Conservation (phyloP, 2,329 filamentous ascomycete genomes). For the Fusarium nurragi region DNA sequence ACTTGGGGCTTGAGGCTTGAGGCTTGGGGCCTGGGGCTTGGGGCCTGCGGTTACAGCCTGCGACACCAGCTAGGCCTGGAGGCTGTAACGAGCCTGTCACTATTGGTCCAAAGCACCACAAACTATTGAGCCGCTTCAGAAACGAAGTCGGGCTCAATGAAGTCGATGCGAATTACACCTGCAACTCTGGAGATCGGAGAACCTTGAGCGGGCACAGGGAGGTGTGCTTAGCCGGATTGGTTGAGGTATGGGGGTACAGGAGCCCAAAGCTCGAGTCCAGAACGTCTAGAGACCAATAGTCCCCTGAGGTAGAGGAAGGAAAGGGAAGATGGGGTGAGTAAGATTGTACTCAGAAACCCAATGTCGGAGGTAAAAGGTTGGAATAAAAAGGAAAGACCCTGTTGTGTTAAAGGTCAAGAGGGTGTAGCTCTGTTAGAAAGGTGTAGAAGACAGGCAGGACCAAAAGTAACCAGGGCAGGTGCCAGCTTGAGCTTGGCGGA, state of each 20-base stretch:
- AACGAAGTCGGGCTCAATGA: neutral
- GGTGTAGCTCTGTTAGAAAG: neutral
- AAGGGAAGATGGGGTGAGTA: neutral
- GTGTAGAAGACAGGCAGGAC: conserved; percentile 1
- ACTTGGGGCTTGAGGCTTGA: neutral
- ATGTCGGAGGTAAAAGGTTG: neutral
- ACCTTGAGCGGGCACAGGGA: neutral
- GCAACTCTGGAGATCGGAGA: neutral
- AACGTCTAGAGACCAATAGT: conserved; percentile 1
- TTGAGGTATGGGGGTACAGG: neutral
- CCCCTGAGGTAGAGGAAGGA: neutral
- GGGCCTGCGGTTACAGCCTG: neutral
- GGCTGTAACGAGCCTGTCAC: neutral
- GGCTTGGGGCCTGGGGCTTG: neutral
- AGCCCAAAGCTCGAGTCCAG: neutral
- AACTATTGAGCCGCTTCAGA: neutral
- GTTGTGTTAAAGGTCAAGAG: neutral
- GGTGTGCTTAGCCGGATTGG: conserved; percentile 6
- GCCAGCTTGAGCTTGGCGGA: conserved; percentile 19
- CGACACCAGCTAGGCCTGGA: neutral
- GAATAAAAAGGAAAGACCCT: neutral
- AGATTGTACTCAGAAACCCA: neutral
- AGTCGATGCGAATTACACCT: conserved; percentile 1
- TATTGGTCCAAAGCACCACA: neutral
- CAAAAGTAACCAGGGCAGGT: conserved; percentile 9